phyloP scores from a whole-genome alignment of 495 filamentous ascomycete genomes.

The Ascodesmis nigricans region DNA sequence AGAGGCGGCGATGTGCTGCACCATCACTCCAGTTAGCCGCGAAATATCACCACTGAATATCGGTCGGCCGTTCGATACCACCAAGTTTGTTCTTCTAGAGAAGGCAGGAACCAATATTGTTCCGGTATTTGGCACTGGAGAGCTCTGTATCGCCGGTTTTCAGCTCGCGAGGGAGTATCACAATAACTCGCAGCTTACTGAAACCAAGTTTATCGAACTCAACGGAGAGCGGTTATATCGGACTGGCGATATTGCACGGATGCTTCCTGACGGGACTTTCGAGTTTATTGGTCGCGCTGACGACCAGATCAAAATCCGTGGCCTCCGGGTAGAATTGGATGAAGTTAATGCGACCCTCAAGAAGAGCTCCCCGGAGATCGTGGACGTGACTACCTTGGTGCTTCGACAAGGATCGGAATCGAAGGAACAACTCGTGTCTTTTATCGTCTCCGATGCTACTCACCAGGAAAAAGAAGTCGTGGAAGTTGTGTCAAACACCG shows the following conservation, averaged over 20 bases:
- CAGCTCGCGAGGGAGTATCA: slow-evolving; percentile 25
- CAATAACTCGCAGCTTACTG: slow-evolving; percentile 23
- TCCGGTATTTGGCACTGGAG: slow-evolving; percentile 21
- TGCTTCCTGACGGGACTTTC: slow-evolving; percentile 26
- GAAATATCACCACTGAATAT: slow-evolving; percentile 17
- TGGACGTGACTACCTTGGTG: slow-evolving; percentile 43
- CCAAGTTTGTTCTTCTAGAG: slow-evolving; percentile 13
- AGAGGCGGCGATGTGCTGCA: slow-evolving; percentile 22
- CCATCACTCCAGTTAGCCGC: slow-evolving; percentile 12
- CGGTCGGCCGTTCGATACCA: slow-evolving; percentile 18
- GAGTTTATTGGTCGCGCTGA: slow-evolving; percentile 30
- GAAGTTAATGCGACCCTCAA: slow-evolving; percentile 31
- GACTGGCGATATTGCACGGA: slow-evolving; percentile 32
- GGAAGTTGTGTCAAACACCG: slow-evolving; percentile 1
- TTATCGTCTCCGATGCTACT: slow-evolving; percentile 27
- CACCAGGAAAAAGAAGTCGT: slow-evolving; percentile 19
- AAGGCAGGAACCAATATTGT: slow-evolving; percentile 7
- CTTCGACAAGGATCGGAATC: slow-evolving; percentile 34
- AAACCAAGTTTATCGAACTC: slow-evolving; percentile 22
- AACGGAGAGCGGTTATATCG: slow-evolving; percentile 25
- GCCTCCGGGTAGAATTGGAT: slow-evolving; percentile 29
- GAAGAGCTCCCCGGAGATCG: slow-evolving; percentile 19
- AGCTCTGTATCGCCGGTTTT: slow-evolving; percentile 26
- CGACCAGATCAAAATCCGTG: slow-evolving; percentile 31
- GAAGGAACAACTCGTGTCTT: slow-evolving; percentile 47